These are phyloP conservation scores for Zasmidium cellare DNA, from an alignment of 2,329 filamentous ascomycete genomes.

Conservation along the genomic window DNA sequence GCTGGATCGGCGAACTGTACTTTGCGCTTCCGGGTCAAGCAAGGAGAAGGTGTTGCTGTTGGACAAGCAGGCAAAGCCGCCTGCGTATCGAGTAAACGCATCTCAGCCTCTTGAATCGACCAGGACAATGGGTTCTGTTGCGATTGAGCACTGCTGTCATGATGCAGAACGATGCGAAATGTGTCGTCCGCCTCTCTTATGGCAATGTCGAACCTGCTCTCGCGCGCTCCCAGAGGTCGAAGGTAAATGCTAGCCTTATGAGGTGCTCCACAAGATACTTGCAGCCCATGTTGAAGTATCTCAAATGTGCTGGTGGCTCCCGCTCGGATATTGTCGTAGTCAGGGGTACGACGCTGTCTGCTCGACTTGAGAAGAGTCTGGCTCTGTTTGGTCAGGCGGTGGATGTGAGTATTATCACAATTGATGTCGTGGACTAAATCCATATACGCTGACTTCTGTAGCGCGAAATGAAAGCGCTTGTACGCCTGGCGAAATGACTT, in stretches of 20 bases:
- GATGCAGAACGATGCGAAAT: constrained; percentile 11
- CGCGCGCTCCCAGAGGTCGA: background rate
- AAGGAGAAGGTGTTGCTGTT: background rate
- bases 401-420: constrained; percentile 24
- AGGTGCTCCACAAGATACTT: constrained; percentile 26
- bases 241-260: constrained; percentile 23
- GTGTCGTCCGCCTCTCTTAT: background rate
- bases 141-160: background rate
- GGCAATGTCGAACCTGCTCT: background rate
- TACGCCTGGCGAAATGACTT: constrained; percentile 31
- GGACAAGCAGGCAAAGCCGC: background rate
- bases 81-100: background rate
- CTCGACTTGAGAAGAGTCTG: constrained; percentile 21
- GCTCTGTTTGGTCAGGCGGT: constrained; percentile 29
- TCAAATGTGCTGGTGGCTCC: constrained; percentile 24
- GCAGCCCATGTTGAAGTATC: constrained; percentile 25
- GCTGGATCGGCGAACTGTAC: background rate
- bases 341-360: constrained; percentile 16
- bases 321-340: constrained; percentile 27
- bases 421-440: constrained; percentile 29
- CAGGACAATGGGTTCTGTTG: background rate
- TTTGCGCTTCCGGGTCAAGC: background rate
- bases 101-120: constrained; percentile 8
- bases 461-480: constrained; percentile 32
- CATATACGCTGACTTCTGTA: constrained; percentile 30